Conservation (phyloP, 139 green algal species). For the Chlorella sorokiniana region DNA sequence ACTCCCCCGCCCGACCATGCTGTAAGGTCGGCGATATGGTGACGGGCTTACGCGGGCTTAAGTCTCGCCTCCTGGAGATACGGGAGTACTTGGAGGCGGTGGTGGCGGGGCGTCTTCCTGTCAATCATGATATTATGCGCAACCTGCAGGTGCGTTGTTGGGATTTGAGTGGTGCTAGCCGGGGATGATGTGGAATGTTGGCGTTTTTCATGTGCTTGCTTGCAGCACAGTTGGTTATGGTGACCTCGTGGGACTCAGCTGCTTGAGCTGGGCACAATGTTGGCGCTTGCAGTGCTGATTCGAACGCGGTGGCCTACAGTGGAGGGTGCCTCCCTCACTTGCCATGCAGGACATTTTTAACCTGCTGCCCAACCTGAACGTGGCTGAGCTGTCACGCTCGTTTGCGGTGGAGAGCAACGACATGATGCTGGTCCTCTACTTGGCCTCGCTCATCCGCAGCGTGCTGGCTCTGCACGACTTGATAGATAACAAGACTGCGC, state of each 20-base stretch:
- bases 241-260: too few relatives aligned
- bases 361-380: constrained; percentile 96
- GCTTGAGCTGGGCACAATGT: too few relatives aligned
- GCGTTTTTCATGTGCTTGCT: background rate
- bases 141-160: constrained; percentile 67
- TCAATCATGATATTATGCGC: constrained; percentile 98
- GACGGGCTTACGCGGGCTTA: constrained; percentile 57
- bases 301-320: too few relatives aligned
- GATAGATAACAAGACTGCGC: constrained; percentile 95
- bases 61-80: constrained; percentile 74
- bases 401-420: constrained; percentile 95
- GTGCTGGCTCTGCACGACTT: constrained; percentile 96
- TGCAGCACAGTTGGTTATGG: too few relatives aligned
- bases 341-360: constrained; percentile 94
- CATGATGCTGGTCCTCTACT: constrained; percentile 98
- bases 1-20: background rate
- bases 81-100: constrained; percentile 89
- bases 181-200: background rate
- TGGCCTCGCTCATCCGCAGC: constrained; percentile 88
- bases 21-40: constrained; percentile 49
- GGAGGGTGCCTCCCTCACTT: background rate
- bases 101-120: constrained; percentile 80
- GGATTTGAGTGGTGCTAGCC: background rate
- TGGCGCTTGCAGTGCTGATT: too few relatives aligned
- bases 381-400: constrained; percentile 71